These are phyloP conservation scores for Stachybotrys echinatus DNA, from an alignment of 2,329 filamentous ascomycete genomes.

Conservation along the genomic window DNA sequence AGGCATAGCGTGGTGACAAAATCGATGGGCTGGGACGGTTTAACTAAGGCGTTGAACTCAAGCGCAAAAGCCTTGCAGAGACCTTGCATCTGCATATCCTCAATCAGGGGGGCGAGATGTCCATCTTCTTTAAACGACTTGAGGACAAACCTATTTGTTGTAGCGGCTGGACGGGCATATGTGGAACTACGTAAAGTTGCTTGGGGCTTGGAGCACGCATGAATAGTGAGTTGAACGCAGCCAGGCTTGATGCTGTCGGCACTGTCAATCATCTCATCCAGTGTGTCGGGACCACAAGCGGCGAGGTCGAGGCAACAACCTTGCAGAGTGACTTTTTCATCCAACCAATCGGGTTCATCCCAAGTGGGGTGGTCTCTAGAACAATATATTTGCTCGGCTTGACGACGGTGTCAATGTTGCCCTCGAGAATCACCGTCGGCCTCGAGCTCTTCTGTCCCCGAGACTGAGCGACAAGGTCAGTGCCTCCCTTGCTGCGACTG, in stretches of 20 bases:
- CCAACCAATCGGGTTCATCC: constrained; percentile 19
- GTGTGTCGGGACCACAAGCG: constrained; percentile 16
- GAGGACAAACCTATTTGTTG: constrained; percentile 24
- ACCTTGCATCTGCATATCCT: constrained; percentile 32
- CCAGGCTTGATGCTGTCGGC: constrained; percentile 28
- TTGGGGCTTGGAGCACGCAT: constrained; percentile 21
- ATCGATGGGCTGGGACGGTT: constrained; percentile 15
- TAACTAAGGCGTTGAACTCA: constrained; percentile 30
- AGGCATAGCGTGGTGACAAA: constrained; percentile 27
- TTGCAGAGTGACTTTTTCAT: constrained; percentile 18
- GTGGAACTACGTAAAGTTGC: constrained; percentile 25
- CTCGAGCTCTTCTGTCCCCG: no score
- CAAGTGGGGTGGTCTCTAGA: no score
- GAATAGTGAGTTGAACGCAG: constrained; percentile 25
- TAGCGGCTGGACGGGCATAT: constrained; percentile 25
- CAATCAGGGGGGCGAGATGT: constrained; percentile 7
- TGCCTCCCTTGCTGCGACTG: no score
- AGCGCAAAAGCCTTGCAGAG: constrained; percentile 34
- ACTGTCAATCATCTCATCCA: constrained; percentile 28
- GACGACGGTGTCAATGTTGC: no score
- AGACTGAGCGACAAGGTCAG: no score
- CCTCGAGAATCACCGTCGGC: no score
- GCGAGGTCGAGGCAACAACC: constrained; percentile 22
- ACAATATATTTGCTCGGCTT: no score
- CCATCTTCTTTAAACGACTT: constrained; percentile 28